These are phyloP conservation scores for Aspergillus heteromorphus DNA, from an alignment of 495 filamentous ascomycete genomes.

Conservation along the genomic window DNA sequence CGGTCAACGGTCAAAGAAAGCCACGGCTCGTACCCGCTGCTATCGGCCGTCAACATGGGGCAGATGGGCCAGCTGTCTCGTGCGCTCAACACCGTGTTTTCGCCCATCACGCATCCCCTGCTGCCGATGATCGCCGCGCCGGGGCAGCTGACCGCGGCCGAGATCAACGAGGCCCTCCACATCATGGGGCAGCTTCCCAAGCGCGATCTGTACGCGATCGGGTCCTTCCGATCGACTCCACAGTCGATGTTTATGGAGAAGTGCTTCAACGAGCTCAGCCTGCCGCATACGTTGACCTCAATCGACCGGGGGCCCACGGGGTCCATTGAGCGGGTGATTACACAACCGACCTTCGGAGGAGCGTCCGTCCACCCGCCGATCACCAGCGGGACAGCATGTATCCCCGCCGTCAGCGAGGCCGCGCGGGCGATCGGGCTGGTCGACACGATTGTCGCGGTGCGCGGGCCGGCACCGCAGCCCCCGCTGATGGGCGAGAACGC, in stretches of 20 bases:
- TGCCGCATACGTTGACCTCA: constrained; percentile 75
- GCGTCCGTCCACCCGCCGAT: constrained; percentile 72
- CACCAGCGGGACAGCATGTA: constrained; percentile 41
- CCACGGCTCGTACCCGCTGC: constrained; percentile 56
- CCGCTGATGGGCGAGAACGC: constrained; percentile 69
- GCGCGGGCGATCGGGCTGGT: constrained; percentile 70
- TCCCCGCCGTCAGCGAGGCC: constrained; percentile 64
- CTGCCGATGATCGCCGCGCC: constrained; percentile 80
- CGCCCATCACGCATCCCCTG: constrained; percentile 78
- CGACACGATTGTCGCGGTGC: constrained; percentile 64
- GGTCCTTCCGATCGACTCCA: constrained; percentile 61
- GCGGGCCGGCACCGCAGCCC: constrained; percentile 19
- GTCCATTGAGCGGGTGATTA: constrained; percentile 59
- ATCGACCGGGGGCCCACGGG: constrained; percentile 63
- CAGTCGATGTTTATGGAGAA: constrained; percentile 83
- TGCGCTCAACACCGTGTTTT: constrained; percentile 76
- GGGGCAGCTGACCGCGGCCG: constrained; percentile 74
- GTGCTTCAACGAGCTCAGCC: constrained; percentile 78
- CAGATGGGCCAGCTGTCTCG: constrained; percentile 76
- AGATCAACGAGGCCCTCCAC: constrained; percentile 73
- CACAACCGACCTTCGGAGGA: constrained; percentile 68
- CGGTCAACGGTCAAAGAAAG: constrained; percentile 65
- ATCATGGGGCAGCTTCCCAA: constrained; percentile 76
- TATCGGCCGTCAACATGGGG: constrained; percentile 86
- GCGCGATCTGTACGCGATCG: constrained; percentile 73